Evolutionary conservation across 1,284 basidiomycete species (phyloP).

Genomic region (Sporisorium graminicola): DNA sequence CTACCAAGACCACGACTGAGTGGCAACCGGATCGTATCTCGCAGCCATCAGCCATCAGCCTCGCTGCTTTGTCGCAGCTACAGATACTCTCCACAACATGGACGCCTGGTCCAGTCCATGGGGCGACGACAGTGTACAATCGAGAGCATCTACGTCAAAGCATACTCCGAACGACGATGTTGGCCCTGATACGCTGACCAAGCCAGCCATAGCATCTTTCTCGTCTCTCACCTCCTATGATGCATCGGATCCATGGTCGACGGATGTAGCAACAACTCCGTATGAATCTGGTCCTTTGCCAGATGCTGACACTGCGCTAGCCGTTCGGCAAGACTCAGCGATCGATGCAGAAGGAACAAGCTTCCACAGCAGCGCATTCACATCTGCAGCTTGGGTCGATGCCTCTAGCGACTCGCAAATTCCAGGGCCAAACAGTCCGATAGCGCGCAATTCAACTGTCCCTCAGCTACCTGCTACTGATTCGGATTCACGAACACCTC

Average conservation of each 20-base stretch:
- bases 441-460: not conserved
- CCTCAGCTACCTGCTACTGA: not conserved
- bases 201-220: slow-evolving; percentile 2
- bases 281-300: not conserved
- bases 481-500: not conserved
- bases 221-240: slow-evolving; percentile 29
- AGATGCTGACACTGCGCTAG: not conserved
- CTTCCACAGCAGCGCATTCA: not conserved
- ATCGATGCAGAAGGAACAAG: not conserved
- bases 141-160: not conserved
- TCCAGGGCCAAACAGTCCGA: not conserved
- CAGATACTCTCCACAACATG: slow-evolving; percentile 14
- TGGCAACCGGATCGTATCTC: not conserved
- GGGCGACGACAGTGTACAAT: slow-evolving; percentile 25
- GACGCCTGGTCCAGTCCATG: slow-evolving; percentile 53
- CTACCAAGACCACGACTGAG: not conserved
- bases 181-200: not conserved
- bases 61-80: not conserved
- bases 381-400: slow-evolving; percentile 12
- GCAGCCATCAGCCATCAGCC: not conserved
- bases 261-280: slow-evolving; percentile 8
- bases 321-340: not conserved
- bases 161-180: not conserved
- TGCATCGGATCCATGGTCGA: slow-evolving; percentile 42
- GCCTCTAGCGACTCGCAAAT: not conserved